These are phyloP conservation scores for Pseudogymnoascus sp. DNA, from an alignment of 2,329 filamentous ascomycete genomes.

Conservation along the genomic window DNA sequence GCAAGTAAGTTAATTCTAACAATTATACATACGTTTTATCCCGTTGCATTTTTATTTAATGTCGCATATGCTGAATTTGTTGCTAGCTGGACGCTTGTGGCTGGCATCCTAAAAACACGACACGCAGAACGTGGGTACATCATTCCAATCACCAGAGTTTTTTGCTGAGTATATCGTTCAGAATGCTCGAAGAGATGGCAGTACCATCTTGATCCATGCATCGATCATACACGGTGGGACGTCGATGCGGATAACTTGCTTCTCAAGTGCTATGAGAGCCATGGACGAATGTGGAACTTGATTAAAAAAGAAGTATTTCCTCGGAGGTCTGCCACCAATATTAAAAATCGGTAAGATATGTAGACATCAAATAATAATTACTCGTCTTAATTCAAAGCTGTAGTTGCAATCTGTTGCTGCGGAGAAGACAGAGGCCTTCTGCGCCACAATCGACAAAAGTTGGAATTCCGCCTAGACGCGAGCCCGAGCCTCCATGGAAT, in stretches of 20 bases:
- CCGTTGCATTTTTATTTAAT: neutral
- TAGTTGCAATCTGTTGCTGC: neutral
- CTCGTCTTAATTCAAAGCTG: neutral
- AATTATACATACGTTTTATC: neutral
- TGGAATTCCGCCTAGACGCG: neutral
- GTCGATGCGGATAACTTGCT: neutral
- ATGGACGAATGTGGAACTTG: neutral
- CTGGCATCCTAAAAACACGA: neutral
- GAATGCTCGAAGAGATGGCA: slow-evolving; percentile 43
- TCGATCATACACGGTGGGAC: slow-evolving; percentile 19
- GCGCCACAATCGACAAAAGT: neutral
- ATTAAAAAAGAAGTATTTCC: neutral
- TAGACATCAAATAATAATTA: neutral
- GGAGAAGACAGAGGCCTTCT: neutral
- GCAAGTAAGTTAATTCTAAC: neutral
- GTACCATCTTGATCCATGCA: slow-evolving; percentile 35
- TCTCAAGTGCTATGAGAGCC: neutral
- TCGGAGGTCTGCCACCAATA: neutral
- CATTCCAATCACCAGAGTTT: neutral
- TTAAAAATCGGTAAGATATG: neutral
- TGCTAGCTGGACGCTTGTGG: neutral
- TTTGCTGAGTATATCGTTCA: slow-evolving; percentile 16
- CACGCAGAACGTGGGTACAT: neutral
- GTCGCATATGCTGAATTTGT: neutral
- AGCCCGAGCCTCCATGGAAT: neutral